Conservation (phyloP, 148 eudicot species). For the Rhododendron williamsianum region DNA sequence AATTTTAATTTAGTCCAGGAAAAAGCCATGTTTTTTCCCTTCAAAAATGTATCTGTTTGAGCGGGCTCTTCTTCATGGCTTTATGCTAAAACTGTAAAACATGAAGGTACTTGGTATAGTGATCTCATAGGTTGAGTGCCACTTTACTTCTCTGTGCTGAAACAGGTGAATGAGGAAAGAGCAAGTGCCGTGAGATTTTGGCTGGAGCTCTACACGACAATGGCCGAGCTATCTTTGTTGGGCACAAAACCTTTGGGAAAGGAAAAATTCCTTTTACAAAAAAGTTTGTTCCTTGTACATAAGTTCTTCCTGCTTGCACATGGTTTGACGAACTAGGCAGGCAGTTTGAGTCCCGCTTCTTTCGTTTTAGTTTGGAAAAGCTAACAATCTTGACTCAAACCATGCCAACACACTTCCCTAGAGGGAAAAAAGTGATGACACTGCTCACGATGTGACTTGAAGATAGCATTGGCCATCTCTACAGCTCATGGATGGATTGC, state of each 20-base stretch:
- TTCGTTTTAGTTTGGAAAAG: not conserved
- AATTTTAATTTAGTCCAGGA: too few species aligned
- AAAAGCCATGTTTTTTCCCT: too few species aligned
- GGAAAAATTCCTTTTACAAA: conserved; percentile 22
- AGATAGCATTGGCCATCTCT: not conserved
- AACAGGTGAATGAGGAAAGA: too few species aligned
- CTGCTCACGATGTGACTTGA: not conserved
- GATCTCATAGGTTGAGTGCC: too few species aligned
- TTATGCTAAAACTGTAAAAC: too few species aligned
- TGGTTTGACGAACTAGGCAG: not conserved
- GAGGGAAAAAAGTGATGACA: not conserved
- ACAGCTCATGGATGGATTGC: not conserved
- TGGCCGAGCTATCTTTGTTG: conserved; percentile 57
- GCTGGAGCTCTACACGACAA: conserved; percentile 93
- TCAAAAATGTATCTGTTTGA: too few species aligned
- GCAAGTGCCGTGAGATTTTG: conserved; percentile 73
- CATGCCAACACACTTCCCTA: not conserved
- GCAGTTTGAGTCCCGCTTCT: not conserved
- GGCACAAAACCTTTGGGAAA: conserved; percentile 80
- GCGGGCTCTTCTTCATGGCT: too few species aligned
- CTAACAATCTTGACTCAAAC: not conserved
- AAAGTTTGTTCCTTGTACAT: not conserved
- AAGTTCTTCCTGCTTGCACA: not conserved
- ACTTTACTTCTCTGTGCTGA: too few species aligned
- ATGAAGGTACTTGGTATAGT: too few species aligned